Conservation (phyloP, 75 land plant species). For the Sequoiadendron giganteum region DNA sequence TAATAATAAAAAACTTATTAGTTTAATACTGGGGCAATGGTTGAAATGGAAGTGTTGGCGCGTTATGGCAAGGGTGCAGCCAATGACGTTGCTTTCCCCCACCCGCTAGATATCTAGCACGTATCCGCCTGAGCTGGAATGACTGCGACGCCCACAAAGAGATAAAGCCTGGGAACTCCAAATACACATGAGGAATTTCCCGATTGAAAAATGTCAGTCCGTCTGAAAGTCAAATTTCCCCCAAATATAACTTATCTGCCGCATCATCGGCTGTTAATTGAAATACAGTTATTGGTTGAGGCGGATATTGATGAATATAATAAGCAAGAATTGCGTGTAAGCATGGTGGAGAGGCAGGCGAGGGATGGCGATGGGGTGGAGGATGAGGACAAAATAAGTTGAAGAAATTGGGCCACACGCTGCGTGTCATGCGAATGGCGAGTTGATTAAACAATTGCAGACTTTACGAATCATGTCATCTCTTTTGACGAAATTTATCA, state of each 20-base stretch:
- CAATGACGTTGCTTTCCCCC: slow-evolving; percentile 9
- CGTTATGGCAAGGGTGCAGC: background rate
- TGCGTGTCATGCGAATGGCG: background rate
- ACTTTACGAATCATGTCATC: background rate
- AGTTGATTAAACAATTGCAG: background rate
- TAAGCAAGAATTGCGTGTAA: slow-evolving; percentile 1
- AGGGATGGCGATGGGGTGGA: background rate
- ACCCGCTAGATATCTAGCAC: slow-evolving; percentile 7
- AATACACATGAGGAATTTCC: background rate
- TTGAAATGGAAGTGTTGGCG: background rate
- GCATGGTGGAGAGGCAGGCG: background rate
- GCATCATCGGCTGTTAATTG: background rate
- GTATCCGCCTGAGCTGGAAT: slow-evolving; percentile 11
- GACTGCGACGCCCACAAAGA: background rate
- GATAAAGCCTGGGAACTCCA: background rate
- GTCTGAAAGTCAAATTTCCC: background rate
- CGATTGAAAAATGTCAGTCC: background rate
- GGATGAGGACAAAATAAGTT: background rate
- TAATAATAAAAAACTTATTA: background rate
- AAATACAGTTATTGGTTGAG: background rate
- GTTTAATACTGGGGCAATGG: background rate
- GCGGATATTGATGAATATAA: slow-evolving; percentile 3
- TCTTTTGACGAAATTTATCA: background rate
- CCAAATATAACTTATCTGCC: background rate
- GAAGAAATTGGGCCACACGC: background rate